Evolutionary conservation across 352 stramenopile genomes (phyloP), one percentile per base, ranked within the genome.

Genomic region (Stramenopiles sp.): DNA sequence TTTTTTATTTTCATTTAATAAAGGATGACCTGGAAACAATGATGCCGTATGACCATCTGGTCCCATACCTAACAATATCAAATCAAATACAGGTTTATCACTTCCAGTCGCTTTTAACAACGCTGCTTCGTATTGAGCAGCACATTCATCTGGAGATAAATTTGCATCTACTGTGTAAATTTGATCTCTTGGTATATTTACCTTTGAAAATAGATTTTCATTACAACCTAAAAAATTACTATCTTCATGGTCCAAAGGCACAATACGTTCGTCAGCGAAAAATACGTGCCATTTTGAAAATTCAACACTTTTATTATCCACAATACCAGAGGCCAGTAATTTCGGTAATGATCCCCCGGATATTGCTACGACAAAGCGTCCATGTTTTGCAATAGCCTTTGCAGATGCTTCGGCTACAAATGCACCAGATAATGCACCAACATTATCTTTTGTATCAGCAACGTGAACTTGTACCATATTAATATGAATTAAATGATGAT

Each of bases 31-130:
- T 0, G 95, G 95, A 85, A 99, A 99, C 27, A 99, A 87, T 74
- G 93, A 98, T 84, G 93, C 98, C 23, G 95, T 99, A 87, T 99
- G 96, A 7, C 96, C 96, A 83, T 99, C 96, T 1, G 95, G 94
- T 29, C 96, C 96, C 88, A 98, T 97, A 43, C 96, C 96, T 0
- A 99, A 86, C 43, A 99, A 81, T 29, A 97, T 91, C 78, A 97
- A 83, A 83, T 99, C 95, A 74, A 99, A 94, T 80, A 87, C 86
- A 43, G 92, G 91, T 6, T 91, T 80, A 43, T 32, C 63, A 27
- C 79, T n/a, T 27, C 63, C 79, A 20, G 6, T 82, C 32, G 0
- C 63, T 65, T 20, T 80, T 33, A 85, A 30, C 32, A 88, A 74
- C 77, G 85, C 83, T 30, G 79, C 33, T 81, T 87, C 79, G 79